Percentiles rank a stretch among this genome's conserved stretches.
These are phyloP conservation scores for Kodamaea laetipori DNA, from an alignment of 805 yeast genomes.

Conservation along the genomic window DNA sequence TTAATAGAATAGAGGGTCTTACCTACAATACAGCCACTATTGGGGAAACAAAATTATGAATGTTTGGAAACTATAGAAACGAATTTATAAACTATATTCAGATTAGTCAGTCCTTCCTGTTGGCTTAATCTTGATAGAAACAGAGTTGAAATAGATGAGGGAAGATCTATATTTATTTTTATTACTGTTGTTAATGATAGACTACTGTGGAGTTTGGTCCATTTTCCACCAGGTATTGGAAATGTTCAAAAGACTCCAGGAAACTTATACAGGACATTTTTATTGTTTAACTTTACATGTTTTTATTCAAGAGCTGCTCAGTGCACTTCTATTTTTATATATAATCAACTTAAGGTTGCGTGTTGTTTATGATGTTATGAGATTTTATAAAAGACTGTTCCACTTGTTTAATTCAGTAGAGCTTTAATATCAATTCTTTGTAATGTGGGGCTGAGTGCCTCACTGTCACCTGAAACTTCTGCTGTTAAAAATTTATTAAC, in stretches of 20 bases:
- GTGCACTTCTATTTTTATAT: background rate
- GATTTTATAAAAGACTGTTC: background rate
- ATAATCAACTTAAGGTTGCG: background rate
- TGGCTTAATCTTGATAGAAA: constrained; percentile 4
- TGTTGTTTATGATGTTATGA: constrained; percentile 10
- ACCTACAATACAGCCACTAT: background rate
- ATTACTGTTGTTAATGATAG: constrained; percentile 9
- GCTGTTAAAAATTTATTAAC: too few relatives aligned
- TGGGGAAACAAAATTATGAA: background rate
- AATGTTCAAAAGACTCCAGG: constrained; percentile 4
- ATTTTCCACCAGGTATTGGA: background rate
- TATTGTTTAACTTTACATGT: constrained; percentile 1
- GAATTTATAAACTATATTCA: background rate
- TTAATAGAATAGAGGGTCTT: constrained; percentile 1
- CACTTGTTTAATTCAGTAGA: constrained; percentile 3
- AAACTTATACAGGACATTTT: constrained; percentile 10
- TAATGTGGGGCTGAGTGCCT: too few relatives aligned
- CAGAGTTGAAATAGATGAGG: constrained; percentile 3
- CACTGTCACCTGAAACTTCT: too few relatives aligned
- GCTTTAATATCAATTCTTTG: background rate
- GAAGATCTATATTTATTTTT: constrained; percentile 2
- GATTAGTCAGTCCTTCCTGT: background rate
- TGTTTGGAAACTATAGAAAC: constrained; percentile 5
- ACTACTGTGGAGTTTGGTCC: constrained; percentile 4
- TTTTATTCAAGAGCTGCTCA: background rate